phyloP scores from a whole-genome alignment of 2,329 filamentous ascomycete species.

The Stachybotrys chlorohalonatus region DNA sequence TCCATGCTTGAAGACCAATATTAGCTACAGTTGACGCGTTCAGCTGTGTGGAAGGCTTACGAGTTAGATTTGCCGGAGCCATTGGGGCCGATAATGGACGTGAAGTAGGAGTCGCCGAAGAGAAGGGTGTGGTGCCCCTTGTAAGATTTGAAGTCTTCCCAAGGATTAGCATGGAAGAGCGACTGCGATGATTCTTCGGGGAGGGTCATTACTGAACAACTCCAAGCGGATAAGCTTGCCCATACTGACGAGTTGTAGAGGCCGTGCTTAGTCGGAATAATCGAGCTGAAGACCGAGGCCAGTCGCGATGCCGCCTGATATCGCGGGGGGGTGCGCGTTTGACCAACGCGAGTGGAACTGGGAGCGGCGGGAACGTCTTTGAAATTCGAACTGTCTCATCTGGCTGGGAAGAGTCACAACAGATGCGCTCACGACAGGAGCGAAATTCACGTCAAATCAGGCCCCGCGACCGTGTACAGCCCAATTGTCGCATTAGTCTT shows the following conservation, averaged over 20 bases:
- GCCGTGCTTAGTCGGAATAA: neutral
- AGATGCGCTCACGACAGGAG: neutral
- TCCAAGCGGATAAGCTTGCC: slow-evolving; percentile 93
- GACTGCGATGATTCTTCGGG: neutral
- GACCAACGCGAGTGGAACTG: neutral
- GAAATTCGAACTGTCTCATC: neutral
- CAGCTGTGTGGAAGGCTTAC: slow-evolving; percentile 37
- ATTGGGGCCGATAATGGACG: slow-evolving; percentile 98
- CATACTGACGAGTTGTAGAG: slow-evolving; percentile 48
- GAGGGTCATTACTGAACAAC: slow-evolving; percentile 61
- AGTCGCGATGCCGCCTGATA: neutral
- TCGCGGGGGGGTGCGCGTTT: neutral
- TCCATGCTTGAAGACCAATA: slow-evolving; percentile 64
- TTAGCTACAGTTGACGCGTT: neutral
- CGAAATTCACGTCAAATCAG: neutral
- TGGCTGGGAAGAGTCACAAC: neutral
- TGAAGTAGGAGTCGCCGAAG: slow-evolving; percentile 97
- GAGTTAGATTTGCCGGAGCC: slow-evolving; percentile 98
- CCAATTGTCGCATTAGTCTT: neutral
- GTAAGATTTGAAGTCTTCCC: slow-evolving; percentile 94
- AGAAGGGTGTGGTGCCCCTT: slow-evolving; percentile 91
- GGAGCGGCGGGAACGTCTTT: neutral
- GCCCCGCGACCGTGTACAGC: neutral
- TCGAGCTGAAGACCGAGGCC: neutral
- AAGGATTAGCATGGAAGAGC: slow-evolving; percentile 8